These are phyloP conservation scores for Cladophialophora yegresii DNA, from an alignment of 2,329 filamentous ascomycete genomes.

Conservation along the genomic window DNA sequence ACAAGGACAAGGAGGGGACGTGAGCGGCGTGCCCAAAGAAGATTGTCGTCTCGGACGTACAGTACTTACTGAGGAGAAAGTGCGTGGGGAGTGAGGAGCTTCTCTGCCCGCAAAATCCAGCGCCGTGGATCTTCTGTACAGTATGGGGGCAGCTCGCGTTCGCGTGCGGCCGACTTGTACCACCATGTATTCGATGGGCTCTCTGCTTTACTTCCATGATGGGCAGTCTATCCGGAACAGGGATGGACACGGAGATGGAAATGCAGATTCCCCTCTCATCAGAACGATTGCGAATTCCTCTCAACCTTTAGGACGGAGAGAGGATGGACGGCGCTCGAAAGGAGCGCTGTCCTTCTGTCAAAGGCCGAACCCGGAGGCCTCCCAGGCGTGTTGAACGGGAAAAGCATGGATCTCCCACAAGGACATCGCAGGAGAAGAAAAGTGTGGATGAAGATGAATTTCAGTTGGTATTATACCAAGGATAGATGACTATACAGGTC, in stretches of 20 bases:
- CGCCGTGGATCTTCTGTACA: slow-evolving; percentile 1
- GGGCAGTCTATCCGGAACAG: neutral
- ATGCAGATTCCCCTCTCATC: neutral
- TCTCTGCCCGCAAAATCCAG: neutral
- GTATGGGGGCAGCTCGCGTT: neutral
- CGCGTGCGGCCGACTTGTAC: neutral
- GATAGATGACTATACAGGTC: neutral
- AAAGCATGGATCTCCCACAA: neutral
- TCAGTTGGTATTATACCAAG: neutral
- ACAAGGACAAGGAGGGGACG: slow-evolving; percentile 8
- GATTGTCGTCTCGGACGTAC: neutral
- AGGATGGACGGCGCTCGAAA: neutral
- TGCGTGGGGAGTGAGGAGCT: neutral
- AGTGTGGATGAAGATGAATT: neutral
- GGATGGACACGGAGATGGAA: neutral
- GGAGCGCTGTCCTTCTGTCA: neutral
- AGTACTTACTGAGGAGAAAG: neutral
- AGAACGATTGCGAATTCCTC: neutral
- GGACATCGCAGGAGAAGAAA: neutral
- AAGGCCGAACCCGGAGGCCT: neutral
- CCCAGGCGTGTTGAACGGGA: neutral
- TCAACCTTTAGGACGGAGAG: neutral
- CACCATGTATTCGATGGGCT: neutral
- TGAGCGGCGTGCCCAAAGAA: neutral
- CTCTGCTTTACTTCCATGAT: neutral